phyloP scores from a whole-genome alignment of 2,329 filamentous ascomycete genomes.

The Penicillium fuscoglaucum region DNA sequence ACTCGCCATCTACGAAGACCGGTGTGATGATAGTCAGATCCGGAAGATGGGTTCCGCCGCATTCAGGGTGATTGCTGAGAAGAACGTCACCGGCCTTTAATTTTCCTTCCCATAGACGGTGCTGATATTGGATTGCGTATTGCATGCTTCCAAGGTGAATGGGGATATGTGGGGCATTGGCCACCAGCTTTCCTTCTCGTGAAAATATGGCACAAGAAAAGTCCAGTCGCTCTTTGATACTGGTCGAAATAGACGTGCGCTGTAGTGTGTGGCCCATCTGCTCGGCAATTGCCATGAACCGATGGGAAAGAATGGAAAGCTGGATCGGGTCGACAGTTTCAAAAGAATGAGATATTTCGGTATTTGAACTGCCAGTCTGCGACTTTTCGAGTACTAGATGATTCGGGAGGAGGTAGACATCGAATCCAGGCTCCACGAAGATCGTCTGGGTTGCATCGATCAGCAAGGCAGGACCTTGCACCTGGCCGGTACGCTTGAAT shows the following conservation, averaged over 20 bases:
- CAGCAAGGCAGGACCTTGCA: background rate
- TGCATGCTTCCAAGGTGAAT: background rate
- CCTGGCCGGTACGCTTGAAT: background rate
- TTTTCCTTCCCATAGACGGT: background rate
- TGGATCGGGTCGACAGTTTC: background rate
- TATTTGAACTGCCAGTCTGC: background rate
- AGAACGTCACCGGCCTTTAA: background rate
- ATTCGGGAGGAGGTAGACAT: background rate
- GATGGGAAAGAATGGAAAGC: background rate
- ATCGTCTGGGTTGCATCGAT: background rate
- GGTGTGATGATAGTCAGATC: background rate
- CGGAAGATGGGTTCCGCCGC: background rate
- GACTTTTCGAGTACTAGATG: background rate
- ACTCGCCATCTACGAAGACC: background rate
- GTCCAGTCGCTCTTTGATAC: background rate
- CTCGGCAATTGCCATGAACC: background rate
- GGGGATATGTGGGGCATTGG: background rate
- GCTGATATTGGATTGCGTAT: background rate
- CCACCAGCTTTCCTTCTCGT: background rate
- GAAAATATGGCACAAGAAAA: background rate
- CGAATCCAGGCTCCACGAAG: background rate
- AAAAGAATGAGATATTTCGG: background rate
- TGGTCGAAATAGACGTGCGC: background rate
- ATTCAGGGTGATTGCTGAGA: background rate
- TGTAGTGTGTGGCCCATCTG: background rate